A percentile compares a stretch with the other conserved stretches of the same genome.
phyloP scores from a whole-genome alignment of 352 stramenopile genomes.

The Pythium biforme region DNA sequence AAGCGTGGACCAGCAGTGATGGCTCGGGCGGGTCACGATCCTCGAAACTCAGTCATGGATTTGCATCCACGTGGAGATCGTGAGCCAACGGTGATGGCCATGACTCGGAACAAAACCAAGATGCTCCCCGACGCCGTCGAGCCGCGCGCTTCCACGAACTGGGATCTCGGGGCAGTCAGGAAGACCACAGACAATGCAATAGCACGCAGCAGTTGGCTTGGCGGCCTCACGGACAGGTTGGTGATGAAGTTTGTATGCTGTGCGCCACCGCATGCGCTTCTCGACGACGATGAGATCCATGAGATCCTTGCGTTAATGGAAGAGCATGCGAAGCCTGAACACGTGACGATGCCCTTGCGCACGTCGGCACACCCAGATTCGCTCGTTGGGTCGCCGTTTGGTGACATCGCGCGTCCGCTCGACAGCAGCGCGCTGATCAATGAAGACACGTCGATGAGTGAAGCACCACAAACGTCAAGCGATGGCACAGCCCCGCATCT shows the following conservation, averaged over 20 bases:
- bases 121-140: constrained; percentile 19
- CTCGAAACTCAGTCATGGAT: constrained; percentile 24
- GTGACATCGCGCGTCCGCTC: not conserved
- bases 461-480: no score
- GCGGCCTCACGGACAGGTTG: constrained; percentile 16
- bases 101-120: constrained; percentile 26
- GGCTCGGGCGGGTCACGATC: no score
- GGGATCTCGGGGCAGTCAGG: no score
- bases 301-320: constrained; percentile 23
- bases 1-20: not conserved
- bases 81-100: constrained; percentile 23
- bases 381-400: constrained; percentile 6
- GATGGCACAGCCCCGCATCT: not conserved
- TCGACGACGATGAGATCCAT: constrained; percentile 28
- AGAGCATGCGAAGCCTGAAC: constrained; percentile 9
- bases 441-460: not conserved
- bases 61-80: constrained; percentile 2
- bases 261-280: constrained; percentile 20
- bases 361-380: constrained; percentile 8
- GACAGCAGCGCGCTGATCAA: not conserved
- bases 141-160: not conserved
- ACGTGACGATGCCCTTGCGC: not conserved
- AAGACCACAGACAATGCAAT: not conserved
- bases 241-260: constrained; percentile 26
- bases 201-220: constrained; percentile 13